Base-by-base conservation (phyloP, 495 filamentous ascomycete genomes). In the Amorphotheca resinae region DNA sequence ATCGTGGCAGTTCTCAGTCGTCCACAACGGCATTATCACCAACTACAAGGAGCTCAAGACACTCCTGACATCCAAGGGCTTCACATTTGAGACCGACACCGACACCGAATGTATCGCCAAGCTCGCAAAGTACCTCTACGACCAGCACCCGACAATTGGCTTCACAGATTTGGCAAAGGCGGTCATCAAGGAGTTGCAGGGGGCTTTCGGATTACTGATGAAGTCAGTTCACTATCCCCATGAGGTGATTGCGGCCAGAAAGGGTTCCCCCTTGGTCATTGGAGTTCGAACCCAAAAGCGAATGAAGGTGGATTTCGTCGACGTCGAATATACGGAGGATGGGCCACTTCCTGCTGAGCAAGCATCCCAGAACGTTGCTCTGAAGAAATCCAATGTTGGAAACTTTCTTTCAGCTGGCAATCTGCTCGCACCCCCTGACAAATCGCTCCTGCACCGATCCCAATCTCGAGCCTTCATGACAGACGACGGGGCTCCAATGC, bases 291-390 rank as follows among this genome's bases (percentile, higher is more conserved):
- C 91, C 33, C 74, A 85, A 62, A 89, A 80, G 74, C 93, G 94
- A 69, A 96, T 98, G 91, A 98, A 98, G 80, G 91, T 98, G 45
- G 91, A 98, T 65, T 98, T 98, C 57, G 91, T 98, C 52, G 91
- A 98, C 63, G 91, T 98, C 41, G 93, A 98, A 63, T 95, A 82
- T 61, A 80, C 81, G 9, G 87, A 95, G 56, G 87, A 94, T 34
- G 67, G 64, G 52, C 79, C 85, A 51, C 79, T 98, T 41, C 80
- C 91, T 8, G 93, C 91, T 44, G 91, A 98, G 73, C 78, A 80
- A 53, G 91, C 91, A 42, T 89, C 89, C 36, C 91, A 98, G 64
- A 96, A 94, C 62, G 87, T 87, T 21, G 91, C 91, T 42, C 69
- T 95, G 53, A 95, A 94, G 76, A 94, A 93, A 66, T 65, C 69